phyloP scores from a whole-genome alignment of 1,284 basidiomycete genomes.

The Mycosarcoma mackinlayi region DNA sequence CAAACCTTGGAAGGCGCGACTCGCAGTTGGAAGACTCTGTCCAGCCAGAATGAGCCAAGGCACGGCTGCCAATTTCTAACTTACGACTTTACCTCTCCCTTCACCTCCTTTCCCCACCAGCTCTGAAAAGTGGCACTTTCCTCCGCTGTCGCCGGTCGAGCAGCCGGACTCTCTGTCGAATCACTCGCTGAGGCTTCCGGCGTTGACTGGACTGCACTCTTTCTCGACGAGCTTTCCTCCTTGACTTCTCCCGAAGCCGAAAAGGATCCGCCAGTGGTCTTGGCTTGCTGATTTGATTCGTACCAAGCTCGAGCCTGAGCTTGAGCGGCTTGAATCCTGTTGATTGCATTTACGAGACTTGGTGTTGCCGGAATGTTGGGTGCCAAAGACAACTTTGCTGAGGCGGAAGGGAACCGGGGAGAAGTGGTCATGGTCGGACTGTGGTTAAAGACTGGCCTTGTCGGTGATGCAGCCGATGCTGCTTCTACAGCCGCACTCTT shows the following conservation, averaged over 20 bases:
- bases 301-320: constrained; percentile 53
- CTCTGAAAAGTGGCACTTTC: constrained; percentile 20
- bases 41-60: no score
- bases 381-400: constrained; percentile 1
- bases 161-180: not conserved
- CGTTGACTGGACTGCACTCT: not conserved
- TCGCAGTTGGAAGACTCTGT: no score
- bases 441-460: constrained; percentile 17
- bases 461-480: constrained; percentile 9
- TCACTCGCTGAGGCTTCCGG: not conserved
- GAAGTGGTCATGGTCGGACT: constrained; percentile 27
- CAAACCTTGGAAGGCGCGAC: no score
- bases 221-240: not conserved
- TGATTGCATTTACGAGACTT: constrained; percentile 58
- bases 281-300: constrained; percentile 16
- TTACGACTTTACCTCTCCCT: constrained; percentile 14
- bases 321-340: constrained; percentile 59
- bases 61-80: no score
- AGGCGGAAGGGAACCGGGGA: constrained; percentile 19
- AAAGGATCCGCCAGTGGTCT: constrained; percentile 1
- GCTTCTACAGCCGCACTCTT: not conserved
- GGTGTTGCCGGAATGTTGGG: constrained; percentile 55
- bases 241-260: not conserved
- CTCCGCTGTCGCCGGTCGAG: not conserved
- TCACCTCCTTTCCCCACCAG: constrained; percentile 46